Conservation (phyloP, 1,284 basidiomycete genomes). For the Filobasidium uniguttulatum region DNA sequence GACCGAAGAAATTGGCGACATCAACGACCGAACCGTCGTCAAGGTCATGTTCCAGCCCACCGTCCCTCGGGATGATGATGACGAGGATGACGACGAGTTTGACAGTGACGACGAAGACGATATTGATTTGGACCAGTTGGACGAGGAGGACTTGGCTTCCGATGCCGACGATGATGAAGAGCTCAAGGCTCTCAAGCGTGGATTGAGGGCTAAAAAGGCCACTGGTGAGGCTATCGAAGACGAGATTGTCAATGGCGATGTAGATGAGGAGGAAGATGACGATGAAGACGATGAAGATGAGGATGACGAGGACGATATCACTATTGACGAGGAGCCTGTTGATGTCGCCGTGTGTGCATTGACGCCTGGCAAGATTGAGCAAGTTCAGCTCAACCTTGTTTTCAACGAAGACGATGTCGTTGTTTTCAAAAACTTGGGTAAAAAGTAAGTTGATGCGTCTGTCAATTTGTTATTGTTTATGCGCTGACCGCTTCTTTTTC, state of each 20-base stretch:
- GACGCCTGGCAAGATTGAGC: constrained; percentile 54
- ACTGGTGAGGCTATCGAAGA: no score
- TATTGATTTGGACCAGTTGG: constrained; percentile 39
- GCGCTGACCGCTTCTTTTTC: no score
- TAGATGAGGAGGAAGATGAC: constrained; percentile 32
- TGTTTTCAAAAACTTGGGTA: constrained; percentile 61
- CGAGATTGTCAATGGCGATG: constrained; percentile 17
- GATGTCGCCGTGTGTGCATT: constrained; percentile 41
- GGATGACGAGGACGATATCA: constrained; percentile 38
- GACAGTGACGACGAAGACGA: constrained; percentile 35
- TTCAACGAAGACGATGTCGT: constrained; percentile 59
- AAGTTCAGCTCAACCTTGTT: constrained; percentile 58
- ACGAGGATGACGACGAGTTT: constrained; percentile 45
- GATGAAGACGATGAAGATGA: constrained; percentile 30
- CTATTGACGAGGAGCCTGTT: constrained; percentile 29
- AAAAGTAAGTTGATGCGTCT: constrained; percentile 52
- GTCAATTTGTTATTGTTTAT: no score
- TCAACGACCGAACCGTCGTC: constrained; percentile 56
- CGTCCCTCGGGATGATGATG: constrained; percentile 32
- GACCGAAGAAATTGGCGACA: constrained; percentile 55
- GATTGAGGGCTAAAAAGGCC: constrained; percentile 11
- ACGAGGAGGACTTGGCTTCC: constrained; percentile 27
- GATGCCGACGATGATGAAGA: constrained; percentile 39
- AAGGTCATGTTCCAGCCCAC: constrained; percentile 54
- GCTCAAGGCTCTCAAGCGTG: constrained; percentile 29